phyloP scores from a whole-genome alignment of 2,329 filamentous ascomycete genomes.

The Lizonia empirigonia region DNA sequence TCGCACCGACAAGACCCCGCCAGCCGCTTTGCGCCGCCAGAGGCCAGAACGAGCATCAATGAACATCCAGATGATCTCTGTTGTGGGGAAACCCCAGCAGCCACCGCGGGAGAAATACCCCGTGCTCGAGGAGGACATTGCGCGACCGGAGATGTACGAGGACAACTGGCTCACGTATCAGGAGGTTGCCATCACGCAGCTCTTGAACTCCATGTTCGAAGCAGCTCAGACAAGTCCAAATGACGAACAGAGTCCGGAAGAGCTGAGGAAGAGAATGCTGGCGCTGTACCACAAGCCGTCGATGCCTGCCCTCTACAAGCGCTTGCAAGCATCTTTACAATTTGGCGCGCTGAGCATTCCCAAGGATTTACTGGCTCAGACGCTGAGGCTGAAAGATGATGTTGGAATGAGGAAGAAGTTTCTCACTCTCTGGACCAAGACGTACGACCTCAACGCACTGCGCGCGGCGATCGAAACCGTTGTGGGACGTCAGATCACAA shows the following conservation, averaged over 20 bases:
- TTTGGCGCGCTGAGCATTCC: slow-evolving; percentile 64
- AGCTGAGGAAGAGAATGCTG: slow-evolving; percentile 57
- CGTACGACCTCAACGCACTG: slow-evolving; percentile 60
- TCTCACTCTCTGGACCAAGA: slow-evolving; percentile 62
- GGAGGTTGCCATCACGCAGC: slow-evolving; percentile 64
- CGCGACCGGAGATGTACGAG: slow-evolving; percentile 64
- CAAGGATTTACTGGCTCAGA: slow-evolving; percentile 55
- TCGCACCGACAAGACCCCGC: slow-evolving; percentile 44
- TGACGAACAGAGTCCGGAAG: slow-evolving; percentile 36
- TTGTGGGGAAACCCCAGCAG: slow-evolving; percentile 37
- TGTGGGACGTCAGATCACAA: slow-evolving; percentile 59
- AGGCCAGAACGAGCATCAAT: slow-evolving; percentile 31
- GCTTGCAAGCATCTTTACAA: slow-evolving; percentile 63
- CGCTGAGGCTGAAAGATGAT: slow-evolving; percentile 59
- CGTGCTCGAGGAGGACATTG: slow-evolving; percentile 60
- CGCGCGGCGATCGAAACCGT: slow-evolving; percentile 63
- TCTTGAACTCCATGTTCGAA: slow-evolving; percentile 63
- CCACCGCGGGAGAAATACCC: slow-evolving; percentile 53
- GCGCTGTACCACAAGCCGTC: slow-evolving; percentile 59
- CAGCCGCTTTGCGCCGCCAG: slow-evolving; percentile 39
- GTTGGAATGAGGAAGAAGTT: slow-evolving; percentile 64
- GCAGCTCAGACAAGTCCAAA: slow-evolving; percentile 37
- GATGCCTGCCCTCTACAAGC: slow-evolving; percentile 60
- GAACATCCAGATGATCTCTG: slow-evolving; percentile 42
- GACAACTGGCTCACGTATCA: slow-evolving; percentile 68